A percentile compares a stretch with the other conserved stretches of the same genome.
Conservation (phyloP, 2,329 filamentous ascomycete species). For the Geosmithia morbida region DNA sequence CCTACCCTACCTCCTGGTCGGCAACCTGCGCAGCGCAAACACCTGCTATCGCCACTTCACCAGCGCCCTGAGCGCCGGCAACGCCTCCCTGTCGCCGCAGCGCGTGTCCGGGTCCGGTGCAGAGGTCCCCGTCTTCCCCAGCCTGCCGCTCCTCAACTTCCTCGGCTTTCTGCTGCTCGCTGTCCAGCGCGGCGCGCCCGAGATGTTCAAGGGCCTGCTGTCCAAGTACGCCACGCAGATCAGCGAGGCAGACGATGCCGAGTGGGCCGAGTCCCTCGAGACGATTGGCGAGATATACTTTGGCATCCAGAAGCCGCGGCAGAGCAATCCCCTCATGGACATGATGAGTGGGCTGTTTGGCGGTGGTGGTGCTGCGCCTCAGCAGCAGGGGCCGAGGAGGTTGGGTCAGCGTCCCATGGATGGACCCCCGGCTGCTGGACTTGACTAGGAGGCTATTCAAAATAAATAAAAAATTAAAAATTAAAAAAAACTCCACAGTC, state of each 20-base stretch:
- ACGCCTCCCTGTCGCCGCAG: conserved; percentile 52
- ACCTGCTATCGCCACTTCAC: conserved; percentile 58
- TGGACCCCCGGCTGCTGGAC: conserved; percentile 39
- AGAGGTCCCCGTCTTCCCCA: conserved; percentile 73
- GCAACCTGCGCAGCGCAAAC: conserved; percentile 82
- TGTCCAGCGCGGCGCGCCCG: conserved; percentile 62
- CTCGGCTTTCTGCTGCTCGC: conserved; percentile 71
- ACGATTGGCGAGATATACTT: conserved; percentile 97
- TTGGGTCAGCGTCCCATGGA: conserved; percentile 29
- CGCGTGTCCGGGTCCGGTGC: conserved; percentile 61
- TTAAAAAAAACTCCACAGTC: too few species aligned
- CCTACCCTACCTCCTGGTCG: conserved; percentile 79
- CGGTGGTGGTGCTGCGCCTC: conserved; percentile 41
- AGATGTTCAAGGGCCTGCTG: conserved; percentile 69
- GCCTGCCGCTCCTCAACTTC: conserved; percentile 90
- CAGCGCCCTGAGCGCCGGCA: conserved; percentile 22
- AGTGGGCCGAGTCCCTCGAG: conserved; percentile 72
- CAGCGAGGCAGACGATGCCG: conserved; percentile 49
- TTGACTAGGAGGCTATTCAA: conserved; percentile 30
- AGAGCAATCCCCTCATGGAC: conserved; percentile 87
- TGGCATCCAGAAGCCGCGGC: conserved; percentile 71
- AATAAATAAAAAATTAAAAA: too few species aligned
- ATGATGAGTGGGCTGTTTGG: conserved; percentile 97
- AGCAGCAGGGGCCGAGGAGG: conserved; percentile 14
- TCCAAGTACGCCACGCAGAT: conserved; percentile 70